Evolutionary conservation across 176 grass and related monocot genomes (phyloP).

Genomic region (Avena sativa): DNA sequence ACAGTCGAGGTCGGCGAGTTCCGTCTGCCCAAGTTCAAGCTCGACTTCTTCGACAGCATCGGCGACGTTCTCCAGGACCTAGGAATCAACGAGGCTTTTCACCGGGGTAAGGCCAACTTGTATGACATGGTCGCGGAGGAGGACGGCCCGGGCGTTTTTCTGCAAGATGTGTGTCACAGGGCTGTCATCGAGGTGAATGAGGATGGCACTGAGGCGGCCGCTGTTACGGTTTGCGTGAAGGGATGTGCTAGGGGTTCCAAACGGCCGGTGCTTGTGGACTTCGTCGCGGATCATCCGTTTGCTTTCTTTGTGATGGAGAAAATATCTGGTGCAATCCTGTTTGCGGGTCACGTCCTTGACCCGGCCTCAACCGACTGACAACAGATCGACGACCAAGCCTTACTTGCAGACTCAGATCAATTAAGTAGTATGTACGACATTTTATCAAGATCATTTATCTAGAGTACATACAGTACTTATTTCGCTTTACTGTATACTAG

Average conservation of each 20-base stretch:
- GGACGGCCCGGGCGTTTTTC: not conserved
- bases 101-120: not conserved
- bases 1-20: not conserved
- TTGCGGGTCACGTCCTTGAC: not conserved
- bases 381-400: not conserved
- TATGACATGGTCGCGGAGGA: not conserved
- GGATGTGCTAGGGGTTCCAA: not conserved
- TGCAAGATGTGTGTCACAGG: not conserved
- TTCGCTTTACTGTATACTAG: too few species aligned
- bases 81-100: not conserved
- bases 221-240: not conserved
- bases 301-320: constrained; percentile 6
- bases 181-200: not conserved
- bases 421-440: not conserved
- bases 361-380: not conserved
- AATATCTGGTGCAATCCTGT: not conserved
- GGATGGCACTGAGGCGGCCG: not conserved
- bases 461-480: too few species aligned
- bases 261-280: not conserved
- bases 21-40: not conserved
- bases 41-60: not conserved
- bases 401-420: not conserved
- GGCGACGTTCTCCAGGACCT: not conserved
- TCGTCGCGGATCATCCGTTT: not conserved
- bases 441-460: not conserved